Evolutionary conservation across 2,329 filamentous ascomycete species (phyloP), one percentile per base, ranked within the genome.

Genomic region (Pyrenophora graminea): DNA sequence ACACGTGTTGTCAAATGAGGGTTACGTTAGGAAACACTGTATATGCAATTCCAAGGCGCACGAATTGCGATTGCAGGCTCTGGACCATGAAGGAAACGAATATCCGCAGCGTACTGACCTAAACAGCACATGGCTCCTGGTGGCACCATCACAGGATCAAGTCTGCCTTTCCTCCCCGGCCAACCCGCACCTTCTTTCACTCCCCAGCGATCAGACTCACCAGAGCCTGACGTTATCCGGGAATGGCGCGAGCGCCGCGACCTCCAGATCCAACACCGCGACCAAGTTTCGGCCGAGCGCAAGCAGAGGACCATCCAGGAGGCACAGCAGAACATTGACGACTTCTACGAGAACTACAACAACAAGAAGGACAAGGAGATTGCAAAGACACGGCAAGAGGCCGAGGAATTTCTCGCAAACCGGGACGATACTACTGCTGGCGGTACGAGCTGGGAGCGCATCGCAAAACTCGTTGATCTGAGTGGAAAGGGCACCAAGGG

Each of bases 271-370:
- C 81, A 87, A 64, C 91, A 92, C 75, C 90, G 93, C 67, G 87
- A 90, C 59, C 87, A 96, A 74, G 85, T 93, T 61, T 93, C 93
- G 47, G 85, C 86, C 36, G 81, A 85, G 60, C 90, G 92, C 77
- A 94, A 94, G 73, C 84, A 85, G 57, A 87, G 93, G 73, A 97
- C 91, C 1, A 79, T 97, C 70, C 86, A 90, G 73, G 91, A 94
- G 64, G 94, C 94, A 9, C 91, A 91, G 70, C 84, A 92, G 72
- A 94, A 95, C 74, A 96, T 99, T 59, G 94, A 99, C 73, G 94
- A 97, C 74, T 99, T 97, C 78, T 99, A 99, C 81, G 92, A 97
- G 71, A 97, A 96, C 77, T 99, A 99, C 81, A 97, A 97, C 80
- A 87, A 88, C 75, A 96, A 97, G 80, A 93, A 94, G 74, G 94